Evolutionary conservation across 164 flowering plant genomes (phyloP).

Genomic region (Aristolochia contorta): DNA sequence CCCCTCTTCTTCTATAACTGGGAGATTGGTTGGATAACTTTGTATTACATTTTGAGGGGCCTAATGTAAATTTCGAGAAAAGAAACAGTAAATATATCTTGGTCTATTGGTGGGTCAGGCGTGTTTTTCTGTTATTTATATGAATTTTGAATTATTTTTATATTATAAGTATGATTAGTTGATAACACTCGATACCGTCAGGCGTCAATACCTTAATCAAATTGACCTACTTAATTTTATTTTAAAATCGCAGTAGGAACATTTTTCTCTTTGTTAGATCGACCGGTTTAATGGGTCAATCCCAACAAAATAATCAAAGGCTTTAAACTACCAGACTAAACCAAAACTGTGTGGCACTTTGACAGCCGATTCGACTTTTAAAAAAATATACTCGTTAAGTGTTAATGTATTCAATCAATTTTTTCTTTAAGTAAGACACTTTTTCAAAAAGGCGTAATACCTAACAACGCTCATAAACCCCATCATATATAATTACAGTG

Average conservation of each 20-base stretch:
- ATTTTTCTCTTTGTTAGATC: too few species aligned
- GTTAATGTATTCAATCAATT: background rate
- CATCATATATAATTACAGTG: background rate
- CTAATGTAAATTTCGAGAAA: constrained; percentile 25
- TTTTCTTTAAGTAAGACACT: background rate
- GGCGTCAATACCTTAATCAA: too few species aligned
- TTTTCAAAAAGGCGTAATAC: background rate
- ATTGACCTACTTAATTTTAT: too few species aligned
- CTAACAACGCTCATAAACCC: background rate
- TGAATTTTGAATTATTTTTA: background rate
- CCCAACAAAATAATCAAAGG: too few species aligned
- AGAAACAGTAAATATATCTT: constrained; percentile 26
- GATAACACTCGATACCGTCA: too few species aligned
- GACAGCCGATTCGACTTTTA: too few species aligned
- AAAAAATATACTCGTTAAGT: background rate
- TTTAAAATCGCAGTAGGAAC: too few species aligned
- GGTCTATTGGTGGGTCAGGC: background rate
- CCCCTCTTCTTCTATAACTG: constrained; percentile 9
- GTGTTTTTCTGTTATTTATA: background rate
- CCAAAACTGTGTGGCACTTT: too few species aligned
- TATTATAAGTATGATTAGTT: too few species aligned
- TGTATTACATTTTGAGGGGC: constrained; percentile 13
- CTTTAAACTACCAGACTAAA: too few species aligned
- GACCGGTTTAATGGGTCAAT: too few species aligned
- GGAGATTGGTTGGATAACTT: constrained; percentile 15